phyloP scores from a whole-genome alignment of 2,329 filamentous ascomycete genomes.

The Calonectria ilicicola region DNA sequence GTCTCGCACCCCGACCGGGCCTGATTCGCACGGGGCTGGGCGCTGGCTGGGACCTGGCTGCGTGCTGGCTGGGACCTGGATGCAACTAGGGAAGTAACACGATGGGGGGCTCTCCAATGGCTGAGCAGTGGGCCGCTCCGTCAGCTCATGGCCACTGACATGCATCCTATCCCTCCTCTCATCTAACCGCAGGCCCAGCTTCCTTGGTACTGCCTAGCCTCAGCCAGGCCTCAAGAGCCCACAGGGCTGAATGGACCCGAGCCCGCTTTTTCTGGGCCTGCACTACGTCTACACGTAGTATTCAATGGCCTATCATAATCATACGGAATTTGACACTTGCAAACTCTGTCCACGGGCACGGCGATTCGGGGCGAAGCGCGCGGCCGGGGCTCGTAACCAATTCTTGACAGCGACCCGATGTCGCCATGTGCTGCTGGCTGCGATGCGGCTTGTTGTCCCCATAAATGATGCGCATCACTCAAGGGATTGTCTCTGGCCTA shows the following conservation, averaged over 20 bases:
- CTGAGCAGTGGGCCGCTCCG: conserved; percentile 26
- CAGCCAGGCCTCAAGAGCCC: conserved; percentile 14
- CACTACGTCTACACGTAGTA: neutral
- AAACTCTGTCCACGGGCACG: conserved; percentile 11
- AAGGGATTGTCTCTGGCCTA: neutral
- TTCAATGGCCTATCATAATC: neutral
- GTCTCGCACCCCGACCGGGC: neutral
- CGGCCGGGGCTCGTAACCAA: conserved; percentile 2
- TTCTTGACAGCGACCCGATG: neutral
- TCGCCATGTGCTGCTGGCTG: neutral
- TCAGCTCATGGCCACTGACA: conserved; percentile 34
- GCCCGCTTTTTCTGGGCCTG: conserved; percentile 10
- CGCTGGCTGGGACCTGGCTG: conserved; percentile 28
- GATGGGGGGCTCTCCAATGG: conserved; percentile 32
- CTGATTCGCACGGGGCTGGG: conserved; percentile 40
- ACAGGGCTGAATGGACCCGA: conserved; percentile 40
- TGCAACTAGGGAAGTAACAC: conserved; percentile 34
- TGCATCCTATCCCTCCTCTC: conserved; percentile 19
- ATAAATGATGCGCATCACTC: neutral
- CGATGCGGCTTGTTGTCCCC: neutral
- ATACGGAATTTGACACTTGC: conserved; percentile 9
- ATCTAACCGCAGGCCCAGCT: conserved; percentile 4
- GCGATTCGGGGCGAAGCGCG: conserved; percentile 4
- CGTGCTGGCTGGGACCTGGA: conserved; percentile 32
- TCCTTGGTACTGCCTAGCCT: conserved; percentile 1